These are phyloP conservation scores for Alternaria angustiovoidea DNA, from an alignment of 2,329 filamentous ascomycete genomes.

Conservation along the genomic window DNA sequence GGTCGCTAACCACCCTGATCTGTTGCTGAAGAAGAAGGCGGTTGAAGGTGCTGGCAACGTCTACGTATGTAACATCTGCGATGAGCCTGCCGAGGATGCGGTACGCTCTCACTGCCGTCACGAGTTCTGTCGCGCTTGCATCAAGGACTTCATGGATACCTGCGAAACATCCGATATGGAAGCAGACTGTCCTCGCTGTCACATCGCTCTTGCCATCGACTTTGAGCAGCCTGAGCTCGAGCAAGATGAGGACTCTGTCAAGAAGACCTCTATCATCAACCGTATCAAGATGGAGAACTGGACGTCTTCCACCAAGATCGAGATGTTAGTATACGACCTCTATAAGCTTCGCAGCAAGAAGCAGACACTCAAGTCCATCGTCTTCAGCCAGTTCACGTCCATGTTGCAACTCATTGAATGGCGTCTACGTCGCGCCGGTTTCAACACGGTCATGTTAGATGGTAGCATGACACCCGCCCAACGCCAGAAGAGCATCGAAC, in stretches of 20 bases:
- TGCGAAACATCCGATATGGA: constrained; percentile 69
- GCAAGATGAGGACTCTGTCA: constrained; percentile 84
- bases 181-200: constrained; percentile 85
- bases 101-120: constrained; percentile 92
- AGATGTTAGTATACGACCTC: constrained; percentile 92
- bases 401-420: constrained; percentile 98
- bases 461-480: constrained; percentile 96
- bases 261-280: constrained; percentile 98
- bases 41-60: constrained; percentile 87
- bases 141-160: constrained; percentile 80
- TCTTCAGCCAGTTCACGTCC: constrained; percentile 96
- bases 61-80: constrained; percentile 91
- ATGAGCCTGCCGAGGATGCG: constrained; percentile 94
- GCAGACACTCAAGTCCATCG: constrained; percentile 93
- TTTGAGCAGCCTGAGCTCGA: constrained; percentile 95
- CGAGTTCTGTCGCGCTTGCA: constrained; percentile 86
- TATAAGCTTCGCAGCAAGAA: constrained; percentile 92
- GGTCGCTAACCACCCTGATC: constrained; percentile 93
- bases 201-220: constrained; percentile 89
- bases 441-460: constrained; percentile 97
- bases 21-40: constrained; percentile 84
- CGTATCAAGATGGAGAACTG: constrained; percentile 99
- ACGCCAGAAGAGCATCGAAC: constrained; percentile 90
- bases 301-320: constrained; percentile 98
- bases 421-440: constrained; percentile 93